Percentiles rank a stretch among this genome's conserved stretches.
phyloP scores from a whole-genome alignment of 2,329 filamentous ascomycete species.

The Talaromyces sp. region DNA sequence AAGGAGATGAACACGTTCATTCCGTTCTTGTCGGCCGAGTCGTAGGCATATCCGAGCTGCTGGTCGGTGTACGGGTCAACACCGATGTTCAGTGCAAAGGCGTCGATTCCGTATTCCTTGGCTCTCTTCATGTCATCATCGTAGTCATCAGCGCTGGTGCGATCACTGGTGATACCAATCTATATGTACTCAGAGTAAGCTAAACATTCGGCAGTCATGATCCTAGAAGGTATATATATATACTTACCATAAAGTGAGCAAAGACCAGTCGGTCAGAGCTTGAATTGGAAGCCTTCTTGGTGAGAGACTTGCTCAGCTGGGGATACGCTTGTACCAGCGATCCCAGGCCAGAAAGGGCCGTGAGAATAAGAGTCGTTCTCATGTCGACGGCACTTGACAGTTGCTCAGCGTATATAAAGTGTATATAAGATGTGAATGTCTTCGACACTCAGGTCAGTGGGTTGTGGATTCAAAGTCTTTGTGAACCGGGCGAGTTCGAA shows the following conservation, averaged over 20 bases:
- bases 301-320: not conserved
- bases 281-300: not conserved
- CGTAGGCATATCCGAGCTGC: constrained; percentile 47
- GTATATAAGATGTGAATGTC: not conserved
- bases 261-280: constrained; percentile 9
- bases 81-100: constrained; percentile 50
- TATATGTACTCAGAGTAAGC: constrained; percentile 14
- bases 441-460: not conserved
- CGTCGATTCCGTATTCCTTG: constrained; percentile 42
- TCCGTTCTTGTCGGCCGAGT: constrained; percentile 41
- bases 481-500: not conserved
- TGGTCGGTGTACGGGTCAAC: constrained; percentile 38
- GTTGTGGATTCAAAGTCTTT: not conserved
- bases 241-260: constrained; percentile 13
- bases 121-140: constrained; percentile 46
- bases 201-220: not conserved
- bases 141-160: constrained; percentile 40
- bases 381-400: not conserved
- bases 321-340: constrained; percentile 5
- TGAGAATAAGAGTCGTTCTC: not conserved
- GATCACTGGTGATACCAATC: constrained; percentile 44
- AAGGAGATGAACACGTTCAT: constrained; percentile 56
- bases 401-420: not conserved
- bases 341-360: constrained; percentile 4
- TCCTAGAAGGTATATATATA: not conserved